Percentiles rank a stretch among this genome's conserved stretches.
phyloP scores from a whole-genome alignment of 2,329 filamentous ascomycete species.

The Diaporthe sp. region DNA sequence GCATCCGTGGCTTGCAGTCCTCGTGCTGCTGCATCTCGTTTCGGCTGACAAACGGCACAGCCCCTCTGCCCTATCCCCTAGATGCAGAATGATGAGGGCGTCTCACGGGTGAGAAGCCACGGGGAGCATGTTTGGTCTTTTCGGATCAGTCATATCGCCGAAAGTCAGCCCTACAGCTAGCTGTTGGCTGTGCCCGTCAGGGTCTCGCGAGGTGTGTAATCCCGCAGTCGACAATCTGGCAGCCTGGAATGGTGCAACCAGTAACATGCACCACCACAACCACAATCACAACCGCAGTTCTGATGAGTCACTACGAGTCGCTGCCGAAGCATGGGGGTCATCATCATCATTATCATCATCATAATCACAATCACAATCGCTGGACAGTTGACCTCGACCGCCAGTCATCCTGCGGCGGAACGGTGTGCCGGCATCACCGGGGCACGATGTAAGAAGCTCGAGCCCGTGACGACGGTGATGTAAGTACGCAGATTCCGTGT shows the following conservation, averaged over 20 bases:
- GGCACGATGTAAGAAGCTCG: background rate
- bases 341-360: background rate
- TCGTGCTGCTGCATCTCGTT: constrained; percentile 32
- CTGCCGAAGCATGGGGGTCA: background rate
- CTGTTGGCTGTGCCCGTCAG: constrained; percentile 8
- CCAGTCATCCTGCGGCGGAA: background rate
- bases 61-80: constrained; percentile 16
- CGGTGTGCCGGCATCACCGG: constrained; percentile 18
- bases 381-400: background rate
- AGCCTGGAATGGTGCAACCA: constrained; percentile 21
- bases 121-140: background rate
- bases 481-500: background rate
- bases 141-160: constrained; percentile 12
- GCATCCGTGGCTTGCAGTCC: constrained; percentile 39
- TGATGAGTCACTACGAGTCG: constrained; percentile 25
- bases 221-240: constrained; percentile 16
- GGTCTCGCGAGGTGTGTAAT: constrained; percentile 3
- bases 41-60: constrained; percentile 37
- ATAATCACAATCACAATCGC: background rate
- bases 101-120: constrained; percentile 19
- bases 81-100: background rate
- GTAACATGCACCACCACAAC: background rate
- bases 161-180: constrained; percentile 25
- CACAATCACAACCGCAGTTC: background rate
- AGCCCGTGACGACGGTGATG: constrained; percentile 27